Evolutionary conservation across 345 rosid species (phyloP), one percentile per base, ranked within the genome.

Genomic region (Eucalyptus lansdowneana): DNA sequence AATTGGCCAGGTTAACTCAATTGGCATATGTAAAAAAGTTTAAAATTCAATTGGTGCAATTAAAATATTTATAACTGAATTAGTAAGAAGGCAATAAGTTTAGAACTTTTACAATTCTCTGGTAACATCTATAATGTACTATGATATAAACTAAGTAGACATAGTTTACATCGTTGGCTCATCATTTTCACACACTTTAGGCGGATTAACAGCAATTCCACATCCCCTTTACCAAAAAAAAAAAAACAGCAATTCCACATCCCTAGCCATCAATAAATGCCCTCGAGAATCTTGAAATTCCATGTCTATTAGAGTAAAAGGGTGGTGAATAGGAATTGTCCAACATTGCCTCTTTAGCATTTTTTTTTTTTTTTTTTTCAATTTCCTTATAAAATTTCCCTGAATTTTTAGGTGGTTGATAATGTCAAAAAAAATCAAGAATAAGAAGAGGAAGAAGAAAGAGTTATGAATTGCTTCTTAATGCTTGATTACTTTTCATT

Each of bases 1-100:
- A 22, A 56, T 56, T 56, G 1, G 13, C 12, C 1, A 4, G 0
- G 2, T 24, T 10, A 56, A 56, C 3, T 56, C 27, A 24, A 56
- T 56, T 56, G 29, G 13, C 12, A 56, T 21, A 22, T 1, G 3
- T 2, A 21, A 22, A 56, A 56, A 56, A 0, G 29, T 56, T 56
- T 56, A 56, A 1, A 56, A 56, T 4, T 56, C 12, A 56, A 21
- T 22, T 56, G 29, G 6, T 4, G 9, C 6, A 56, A 56, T 56
- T 56, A 56, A 56, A 56, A 56, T 22, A 2, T 56, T 56, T 22
- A 56, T 22, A 22, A 56, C 0, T 24, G 1, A 56, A 9, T 56
- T 56, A 29, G 2, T 24, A 0, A 56, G 3, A 56, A 1, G 1
- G 12, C 27, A 56, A 22, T 10, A 10, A 56, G 12, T 56, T 56